These are phyloP conservation scores for Leucocoprinus sp. DNA, from an alignment of 768 basidiomycete species.

Conservation along the genomic window DNA sequence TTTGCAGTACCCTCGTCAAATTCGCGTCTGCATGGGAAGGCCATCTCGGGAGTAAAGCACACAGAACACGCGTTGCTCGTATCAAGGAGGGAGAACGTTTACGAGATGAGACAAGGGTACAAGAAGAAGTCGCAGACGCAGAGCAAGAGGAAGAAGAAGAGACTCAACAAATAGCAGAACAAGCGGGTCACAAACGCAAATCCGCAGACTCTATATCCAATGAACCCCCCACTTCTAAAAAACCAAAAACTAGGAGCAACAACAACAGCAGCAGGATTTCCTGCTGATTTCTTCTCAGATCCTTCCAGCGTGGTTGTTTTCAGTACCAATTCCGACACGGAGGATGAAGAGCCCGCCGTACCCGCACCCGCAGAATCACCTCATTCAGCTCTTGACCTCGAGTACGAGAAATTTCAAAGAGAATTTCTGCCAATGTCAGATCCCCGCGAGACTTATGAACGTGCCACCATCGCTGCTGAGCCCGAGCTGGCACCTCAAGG, in stretches of 20 bases:
- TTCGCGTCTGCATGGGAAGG: conserved; percentile 83
- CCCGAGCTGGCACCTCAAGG: conserved; percentile 45
- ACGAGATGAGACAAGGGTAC: conserved; percentile 26
- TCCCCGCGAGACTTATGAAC: conserved; percentile 46
- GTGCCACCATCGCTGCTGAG: conserved; percentile 66
- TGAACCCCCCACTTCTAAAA: conserved; percentile 13
- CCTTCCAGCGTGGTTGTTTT: conserved; percentile 41
- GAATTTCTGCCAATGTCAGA: conserved; percentile 42
- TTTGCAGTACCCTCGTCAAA: conserved; percentile 58
- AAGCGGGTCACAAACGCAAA: conserved; percentile 25
- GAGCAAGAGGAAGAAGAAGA: conserved; percentile 26
- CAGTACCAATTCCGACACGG: conserved; percentile 34
- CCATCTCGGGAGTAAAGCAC: conserved; percentile 73
- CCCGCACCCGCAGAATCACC: conserved; percentile 14
- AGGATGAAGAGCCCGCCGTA: conserved; percentile 24
- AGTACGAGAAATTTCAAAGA: conserved; percentile 68
- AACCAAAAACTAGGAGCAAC: conserved; percentile 7
- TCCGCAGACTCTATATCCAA: conserved; percentile 5
- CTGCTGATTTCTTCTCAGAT: conserved; percentile 78
- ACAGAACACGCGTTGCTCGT: conserved; percentile 58
- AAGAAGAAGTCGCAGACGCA: conserved; percentile 22
- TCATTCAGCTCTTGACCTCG: conserved; percentile 50
- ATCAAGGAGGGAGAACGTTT: conserved; percentile 46
- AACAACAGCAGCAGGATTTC: conserved; percentile 34
- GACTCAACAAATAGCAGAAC: conserved; percentile 20